Base-by-base conservation (phyloP, 371 early-diverging fungal genomes). In the Rhizopus arrhizus region DNA sequence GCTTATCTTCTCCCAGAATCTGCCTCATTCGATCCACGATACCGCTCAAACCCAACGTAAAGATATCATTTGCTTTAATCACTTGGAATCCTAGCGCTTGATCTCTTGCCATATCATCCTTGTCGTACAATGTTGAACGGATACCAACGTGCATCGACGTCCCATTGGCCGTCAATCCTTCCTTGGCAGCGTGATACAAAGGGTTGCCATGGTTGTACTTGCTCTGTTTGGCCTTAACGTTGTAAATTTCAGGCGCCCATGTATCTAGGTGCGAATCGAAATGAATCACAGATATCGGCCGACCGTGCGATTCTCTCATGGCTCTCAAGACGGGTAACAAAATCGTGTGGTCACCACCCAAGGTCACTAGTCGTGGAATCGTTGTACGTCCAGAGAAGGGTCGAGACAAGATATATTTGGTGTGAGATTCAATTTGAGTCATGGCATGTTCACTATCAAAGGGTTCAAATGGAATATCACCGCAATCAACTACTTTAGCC, bases 191-290 rank as follows among this genome's bases (percentile, higher is more conserved):
- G 59, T 81, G 79, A 48, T 78, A 82, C 34, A 80, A 63, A 13
- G 75, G 75, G 28, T 75, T 78, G 5, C 78, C 78, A 29, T 78
- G 78, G 41, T 74, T 78, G 36, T 62, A 71, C 32, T 64, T 64
- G 45, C 71, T 74, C 16, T 58, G 68, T 34, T 63, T 65, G 1
- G 72, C 64, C 41, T 76, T 75, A 48, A 73, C 70, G 41, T 69
- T 73, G 54, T 74, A 74, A 11, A 72, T 69, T 15, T 73, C 72
- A 4, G 80, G 82, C 1, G 75, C 68, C 72, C 80, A 80, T 0
- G 81, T 78, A 56, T 81, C 81, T 28, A 81, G 57, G 29, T 81
- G 82, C 43, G 79, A 76, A 57, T 81, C 82, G 60, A 81, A 81
- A 51, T 81, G 82, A 32, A 81, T 79, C 1, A 81, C 80, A 1